Evolutionary conservation across 306 rosid genomes (phyloP).

Genomic region (Lablab purpureus): DNA sequence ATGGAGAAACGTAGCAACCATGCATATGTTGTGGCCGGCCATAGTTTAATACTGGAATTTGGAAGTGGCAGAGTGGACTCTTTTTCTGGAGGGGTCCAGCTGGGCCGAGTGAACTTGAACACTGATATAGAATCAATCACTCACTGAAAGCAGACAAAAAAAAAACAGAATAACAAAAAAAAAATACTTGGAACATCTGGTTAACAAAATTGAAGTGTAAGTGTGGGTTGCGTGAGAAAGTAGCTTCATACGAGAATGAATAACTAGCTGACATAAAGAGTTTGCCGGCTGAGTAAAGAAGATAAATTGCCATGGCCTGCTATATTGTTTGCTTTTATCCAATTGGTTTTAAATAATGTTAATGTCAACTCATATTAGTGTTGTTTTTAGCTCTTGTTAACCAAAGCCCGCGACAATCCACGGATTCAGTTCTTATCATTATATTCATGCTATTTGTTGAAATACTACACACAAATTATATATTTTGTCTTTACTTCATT

Average conservation of each 20-base stretch:
- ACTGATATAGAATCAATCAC: conserved; percentile 21
- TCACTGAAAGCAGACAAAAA: conserved; percentile 40
- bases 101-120: conserved; percentile 31
- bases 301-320: conserved; percentile 43
- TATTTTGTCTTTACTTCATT: conserved; percentile 5
- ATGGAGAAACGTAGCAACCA: conserved; percentile 45
- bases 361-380: conserved; percentile 19
- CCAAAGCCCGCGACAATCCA: background rate
- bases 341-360: conserved; percentile 25
- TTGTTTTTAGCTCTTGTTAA: conserved; percentile 1
- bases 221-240: background rate
- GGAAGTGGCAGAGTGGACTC: conserved; percentile 41
- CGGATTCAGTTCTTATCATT: background rate
- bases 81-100: background rate
- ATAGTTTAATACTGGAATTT: conserved; percentile 39
- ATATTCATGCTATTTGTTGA: background rate
- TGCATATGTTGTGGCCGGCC: conserved; percentile 58
- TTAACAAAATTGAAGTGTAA: background rate
- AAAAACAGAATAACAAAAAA: background rate
- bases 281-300: conserved; percentile 51
- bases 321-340: conserved; percentile 3
- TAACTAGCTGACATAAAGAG: conserved; percentile 39
- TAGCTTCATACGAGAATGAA: conserved; percentile 10
- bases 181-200: conserved; percentile 4
- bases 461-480: background rate